These are phyloP conservation scores for Ceratocystis cubensis DNA, from an alignment of 2,329 filamentous ascomycete genomes.

Conservation along the genomic window DNA sequence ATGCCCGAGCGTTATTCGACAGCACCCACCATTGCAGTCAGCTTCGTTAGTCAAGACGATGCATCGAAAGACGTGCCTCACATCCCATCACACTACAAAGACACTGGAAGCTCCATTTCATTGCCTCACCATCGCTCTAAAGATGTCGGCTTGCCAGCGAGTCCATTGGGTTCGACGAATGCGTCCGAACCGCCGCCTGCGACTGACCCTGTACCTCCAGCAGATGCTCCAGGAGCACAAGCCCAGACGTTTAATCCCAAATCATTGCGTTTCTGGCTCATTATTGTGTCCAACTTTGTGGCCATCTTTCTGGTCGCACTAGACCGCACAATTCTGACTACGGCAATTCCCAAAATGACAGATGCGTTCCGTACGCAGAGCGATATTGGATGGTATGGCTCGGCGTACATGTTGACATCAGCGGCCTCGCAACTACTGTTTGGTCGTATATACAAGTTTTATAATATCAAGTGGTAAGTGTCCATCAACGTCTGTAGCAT, in stretches of 20 bases:
- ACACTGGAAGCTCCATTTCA: background rate
- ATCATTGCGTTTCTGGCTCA: slow-evolving; percentile 43
- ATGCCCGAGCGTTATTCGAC: slow-evolving; percentile 11
- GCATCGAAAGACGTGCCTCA: background rate
- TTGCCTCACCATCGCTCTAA: background rate
- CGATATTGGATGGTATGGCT: slow-evolving; percentile 50
- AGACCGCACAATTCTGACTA: slow-evolving; percentile 41
- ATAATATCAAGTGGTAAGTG: slow-evolving; percentile 35
- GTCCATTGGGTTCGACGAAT: slow-evolving; percentile 8
- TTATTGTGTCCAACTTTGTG: slow-evolving; percentile 41
- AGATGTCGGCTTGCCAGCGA: background rate
- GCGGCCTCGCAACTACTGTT: slow-evolving; percentile 41
- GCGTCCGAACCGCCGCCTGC: slow-evolving; percentile 25
- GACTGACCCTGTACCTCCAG: background rate
- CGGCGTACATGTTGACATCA: slow-evolving; percentile 47
- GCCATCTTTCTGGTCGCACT: slow-evolving; percentile 47
- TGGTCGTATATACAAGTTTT: slow-evolving; percentile 40
- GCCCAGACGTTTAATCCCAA: slow-evolving; percentile 37
- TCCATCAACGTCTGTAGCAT: too few species aligned
- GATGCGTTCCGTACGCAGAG: slow-evolving; percentile 41
- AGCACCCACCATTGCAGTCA: slow-evolving; percentile 7
- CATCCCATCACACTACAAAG: background rate
- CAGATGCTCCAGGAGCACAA: background rate
- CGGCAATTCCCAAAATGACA: slow-evolving; percentile 40
- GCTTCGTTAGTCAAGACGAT: slow-evolving; percentile 2